Evolutionary conservation across 1,139 yeast genomes (phyloP).

Genomic region (Taphrina wiesneri): DNA sequence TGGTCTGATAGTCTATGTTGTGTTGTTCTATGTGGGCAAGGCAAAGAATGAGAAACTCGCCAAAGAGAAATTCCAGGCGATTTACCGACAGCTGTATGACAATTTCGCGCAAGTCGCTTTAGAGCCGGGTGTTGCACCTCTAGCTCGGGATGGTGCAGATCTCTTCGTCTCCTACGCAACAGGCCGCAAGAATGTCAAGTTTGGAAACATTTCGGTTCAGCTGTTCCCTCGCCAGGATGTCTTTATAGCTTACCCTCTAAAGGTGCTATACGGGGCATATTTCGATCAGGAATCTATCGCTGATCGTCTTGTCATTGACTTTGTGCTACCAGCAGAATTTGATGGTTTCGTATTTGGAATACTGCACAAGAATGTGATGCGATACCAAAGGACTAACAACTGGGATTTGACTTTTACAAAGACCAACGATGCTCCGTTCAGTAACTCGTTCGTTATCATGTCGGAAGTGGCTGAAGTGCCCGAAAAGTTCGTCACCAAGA

Average conservation of each 20-base stretch:
- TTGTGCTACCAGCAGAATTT: slow-evolving; percentile 32
- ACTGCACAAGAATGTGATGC: slow-evolving; percentile 84
- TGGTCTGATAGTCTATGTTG: slow-evolving; percentile 52
- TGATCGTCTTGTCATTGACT: slow-evolving; percentile 31
- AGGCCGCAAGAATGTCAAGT: slow-evolving; percentile 77
- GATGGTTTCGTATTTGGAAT: slow-evolving; percentile 75
- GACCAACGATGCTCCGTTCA: slow-evolving; percentile 67
- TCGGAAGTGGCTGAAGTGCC: slow-evolving; percentile 81
- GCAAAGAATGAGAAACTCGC: slow-evolving; percentile 38
- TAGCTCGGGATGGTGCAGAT: slow-evolving; percentile 67
- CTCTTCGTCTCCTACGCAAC: slow-evolving; percentile 78
- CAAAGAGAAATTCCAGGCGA: slow-evolving; percentile 36
- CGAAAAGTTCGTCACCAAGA: slow-evolving; percentile 60
- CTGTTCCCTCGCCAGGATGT: slow-evolving; percentile 81
- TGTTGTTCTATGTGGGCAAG: slow-evolving; percentile 44
- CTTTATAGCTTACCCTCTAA: slow-evolving; percentile 62
- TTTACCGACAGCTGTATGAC: slow-evolving; percentile 52
- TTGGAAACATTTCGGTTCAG: slow-evolving; percentile 61
- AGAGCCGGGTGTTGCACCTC: slow-evolving; percentile 48
- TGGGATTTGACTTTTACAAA: slow-evolving; percentile 83
- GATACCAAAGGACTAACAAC: slow-evolving; percentile 68
- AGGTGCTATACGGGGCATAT: slow-evolving; percentile 39
- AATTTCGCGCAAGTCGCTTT: slow-evolving; percentile 85
- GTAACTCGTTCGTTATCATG: slow-evolving; percentile 75
- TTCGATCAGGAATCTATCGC: slow-evolving; percentile 40